Base-by-base conservation (phyloP, 345 rosid genomes). In the Kernera saxatilis region DNA sequence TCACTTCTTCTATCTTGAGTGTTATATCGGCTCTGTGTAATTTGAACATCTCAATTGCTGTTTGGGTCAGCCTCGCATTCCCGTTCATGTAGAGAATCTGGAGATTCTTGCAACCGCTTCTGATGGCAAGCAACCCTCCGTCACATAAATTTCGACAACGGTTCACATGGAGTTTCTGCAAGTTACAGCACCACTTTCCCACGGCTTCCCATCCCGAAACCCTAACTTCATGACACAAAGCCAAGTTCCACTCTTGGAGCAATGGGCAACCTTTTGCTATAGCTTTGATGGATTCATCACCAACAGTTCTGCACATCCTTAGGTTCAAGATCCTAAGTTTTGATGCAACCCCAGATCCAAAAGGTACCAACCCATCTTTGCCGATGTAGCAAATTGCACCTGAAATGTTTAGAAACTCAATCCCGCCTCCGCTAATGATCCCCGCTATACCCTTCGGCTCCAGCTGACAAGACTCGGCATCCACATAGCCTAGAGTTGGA, bases 241-340 rank as follows among this genome's bases (percentile, higher is more conserved):
- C 85, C 79, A 88, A 57, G 75, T 86, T 85, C 91, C 92, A 87
- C 67, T 86, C 97, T 76, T 82, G 51, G 17, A 90, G 91, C 70
- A 82, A 70, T 0, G 86, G 96, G 37, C 92, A 88, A 13, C 96
- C 92, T 65, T 72, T 81, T 17, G 90, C 86, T 68, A 93, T 86
- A n/a, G 92, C 88, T 17, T 17, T 29, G 30, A 89, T 80, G 22
- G 90, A 80, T 17, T 85, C 86, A 53, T 91, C 85, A n/a, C 81
- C 88, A 66, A 84, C 71, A 1, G 71, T 76, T 69, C 85, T 85
- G 80, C 94, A 88, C 82, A 81, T 74, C 58, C 86, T 74, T 5
- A 88, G 70, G 81, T 81, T 88, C 45, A 87, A 87, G 57, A 85
- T 75, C 64, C 78, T 83, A 15, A 88, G 94, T 51, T 75, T 77